Base-by-base conservation (phyloP, 2,329 filamentous ascomycete species). In the Cercospora sojina region DNA sequence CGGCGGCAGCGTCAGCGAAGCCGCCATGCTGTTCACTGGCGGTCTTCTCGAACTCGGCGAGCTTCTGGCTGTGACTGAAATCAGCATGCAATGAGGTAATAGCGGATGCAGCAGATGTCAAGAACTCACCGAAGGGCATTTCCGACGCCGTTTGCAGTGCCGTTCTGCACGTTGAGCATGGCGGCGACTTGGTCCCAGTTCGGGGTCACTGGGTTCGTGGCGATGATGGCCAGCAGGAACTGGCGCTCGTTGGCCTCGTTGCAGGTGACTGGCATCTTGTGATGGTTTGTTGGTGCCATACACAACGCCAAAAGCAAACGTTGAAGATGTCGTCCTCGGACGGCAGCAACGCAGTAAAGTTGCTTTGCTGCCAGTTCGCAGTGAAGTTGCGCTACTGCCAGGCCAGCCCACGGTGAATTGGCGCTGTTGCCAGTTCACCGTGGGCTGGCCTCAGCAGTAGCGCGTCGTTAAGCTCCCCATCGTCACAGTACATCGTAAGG, bases 111-210 rank as follows among this genome's bases (percentile, higher is more conserved):
- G 29, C 8, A 7, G 32, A 13, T 20, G 23, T 12, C 8, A 9
- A 23, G n/a, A 27, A 59, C 62, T 51, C 65, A 72, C 70, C 69
- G 69, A 3, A 64, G 32, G 0, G 65, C 59, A 25, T 71, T 70
- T 2, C 67, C 68, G 13, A 69, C 64, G 63, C 61, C 72, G 7
- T 69, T 66, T 1, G 64, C 61, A 2, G 69, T 69, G 9, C 47
- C 47, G 18, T 2, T 16, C 32, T 31, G 35, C 6, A 27, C 16
- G 16, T 66, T 51, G 67, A 73, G 67, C 25, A 70, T 32, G 7
- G 60, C 43, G 6, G 71, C 71, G 18, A 73, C 64, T 23, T 68
- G 23, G 16, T 67, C 63, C 68, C 70, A 71, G 9, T 71, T 67
- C 1, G 67, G 70, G 10, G 53, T 12, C n/a, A 16, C 56, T 1